Conservation (phyloP, 2,329 filamentous ascomycete genomes). For the Colletotrichum sp. region DNA sequence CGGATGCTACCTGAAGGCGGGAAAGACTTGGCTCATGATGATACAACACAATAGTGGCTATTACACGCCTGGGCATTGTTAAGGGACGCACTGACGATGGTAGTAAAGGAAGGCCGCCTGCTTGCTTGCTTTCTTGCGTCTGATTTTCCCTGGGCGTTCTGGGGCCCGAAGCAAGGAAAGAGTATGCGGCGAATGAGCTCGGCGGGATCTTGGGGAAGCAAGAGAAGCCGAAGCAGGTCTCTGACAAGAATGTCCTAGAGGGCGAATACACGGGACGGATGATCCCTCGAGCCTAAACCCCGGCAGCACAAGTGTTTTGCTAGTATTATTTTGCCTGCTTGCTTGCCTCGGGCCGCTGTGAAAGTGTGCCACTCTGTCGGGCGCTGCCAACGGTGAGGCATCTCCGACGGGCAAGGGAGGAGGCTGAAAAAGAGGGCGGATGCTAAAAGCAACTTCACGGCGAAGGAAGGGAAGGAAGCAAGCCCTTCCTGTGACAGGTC, state of each 20-base stretch:
- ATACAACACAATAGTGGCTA: neutral
- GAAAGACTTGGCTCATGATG: neutral
- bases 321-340: neutral
- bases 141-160: neutral
- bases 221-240: conserved; percentile 43
- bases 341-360: neutral
- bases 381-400: neutral
- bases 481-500: neutral
- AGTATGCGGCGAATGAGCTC: neutral
- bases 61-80: neutral
- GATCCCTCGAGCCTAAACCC: neutral
- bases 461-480: neutral
- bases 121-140: neutral
- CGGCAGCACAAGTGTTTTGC: neutral
- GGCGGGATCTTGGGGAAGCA: conserved; percentile 26
- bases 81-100: conserved; percentile 8
- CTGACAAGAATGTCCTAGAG: conserved; percentile 35
- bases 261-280: conserved; percentile 29
- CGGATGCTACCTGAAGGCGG: neutral
- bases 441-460: neutral
- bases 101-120: neutral
- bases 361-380: neutral
- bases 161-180: neutral
- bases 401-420: neutral
- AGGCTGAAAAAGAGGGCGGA: neutral